Evolutionary conservation across 2,329 filamentous ascomycete species (phyloP).

Genomic region (Cercospora berteroae): DNA sequence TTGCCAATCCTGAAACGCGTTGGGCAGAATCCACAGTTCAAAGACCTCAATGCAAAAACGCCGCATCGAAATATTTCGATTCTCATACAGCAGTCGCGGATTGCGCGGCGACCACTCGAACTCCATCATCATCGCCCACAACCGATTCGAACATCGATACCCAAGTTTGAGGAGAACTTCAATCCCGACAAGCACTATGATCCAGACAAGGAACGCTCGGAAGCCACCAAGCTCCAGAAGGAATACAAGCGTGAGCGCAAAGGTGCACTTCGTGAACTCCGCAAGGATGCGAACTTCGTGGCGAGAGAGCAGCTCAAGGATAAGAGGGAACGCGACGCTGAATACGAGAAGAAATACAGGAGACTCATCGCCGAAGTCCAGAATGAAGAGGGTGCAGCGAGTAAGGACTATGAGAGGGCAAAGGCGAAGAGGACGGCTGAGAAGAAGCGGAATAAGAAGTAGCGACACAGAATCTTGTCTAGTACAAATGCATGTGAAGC

Average conservation of each 20-base stretch:
- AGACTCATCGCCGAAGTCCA: conserved; percentile 92
- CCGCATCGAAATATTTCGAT: conserved; percentile 62
- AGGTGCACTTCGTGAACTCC: conserved; percentile 86
- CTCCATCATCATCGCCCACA: conserved; percentile 87
- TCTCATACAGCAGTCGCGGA: conserved; percentile 60
- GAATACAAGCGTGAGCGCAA: conserved; percentile 96
- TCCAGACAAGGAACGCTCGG: conserved; percentile 83
- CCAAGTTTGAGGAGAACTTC: conserved; percentile 94
- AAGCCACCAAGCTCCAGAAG: conserved; percentile 76
- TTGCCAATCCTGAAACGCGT: conserved; percentile 23
- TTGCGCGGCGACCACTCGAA: conserved; percentile 72
- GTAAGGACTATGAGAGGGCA: conserved; percentile 24
- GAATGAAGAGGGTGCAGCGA: conserved; percentile 23
- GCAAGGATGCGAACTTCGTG: conserved; percentile 94
- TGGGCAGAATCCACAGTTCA: conserved; percentile 27
- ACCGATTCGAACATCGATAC: conserved; percentile 81
- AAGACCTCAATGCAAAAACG: conserved; percentile 36
- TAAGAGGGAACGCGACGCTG: conserved; percentile 90
- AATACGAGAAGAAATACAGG: conserved; percentile 96
- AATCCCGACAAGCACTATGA: conserved; percentile 97
- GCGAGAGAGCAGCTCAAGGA: conserved; percentile 82
- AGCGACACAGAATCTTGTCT: not conserved
- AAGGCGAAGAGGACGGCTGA: conserved; percentile 22
- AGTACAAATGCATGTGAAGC: not conserved
- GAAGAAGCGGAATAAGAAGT: conserved; percentile 18